phyloP scores from a whole-genome alignment of 441 rosid species.

The Erodium moschatum region DNA sequence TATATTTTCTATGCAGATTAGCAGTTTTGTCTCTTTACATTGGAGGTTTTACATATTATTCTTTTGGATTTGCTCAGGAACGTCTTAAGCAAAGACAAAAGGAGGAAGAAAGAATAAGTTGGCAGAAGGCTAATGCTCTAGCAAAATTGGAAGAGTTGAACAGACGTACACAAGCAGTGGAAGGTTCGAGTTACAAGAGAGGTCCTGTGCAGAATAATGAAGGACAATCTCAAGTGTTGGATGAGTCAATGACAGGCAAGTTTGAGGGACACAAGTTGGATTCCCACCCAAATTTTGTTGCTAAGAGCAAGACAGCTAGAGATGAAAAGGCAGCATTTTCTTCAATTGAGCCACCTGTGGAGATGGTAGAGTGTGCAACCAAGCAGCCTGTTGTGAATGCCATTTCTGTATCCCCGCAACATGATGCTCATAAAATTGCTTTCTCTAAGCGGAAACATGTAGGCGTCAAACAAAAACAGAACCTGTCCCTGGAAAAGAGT shows the following conservation, averaged over 20 bases:
- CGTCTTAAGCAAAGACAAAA: constrained; percentile 54
- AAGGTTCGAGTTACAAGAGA: constrained; percentile 34
- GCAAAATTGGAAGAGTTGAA: constrained; percentile 75
- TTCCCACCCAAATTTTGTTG: constrained; percentile 18
- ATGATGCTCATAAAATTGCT: constrained; percentile 26
- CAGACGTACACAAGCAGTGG: constrained; percentile 49
- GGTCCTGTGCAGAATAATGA: constrained; percentile 21
- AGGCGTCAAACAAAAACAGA: constrained; percentile 51
- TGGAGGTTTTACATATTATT: constrained; percentile 11
- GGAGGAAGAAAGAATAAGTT: constrained; percentile 81
- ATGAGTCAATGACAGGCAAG: constrained; percentile 25
- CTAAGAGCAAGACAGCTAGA: constrained; percentile 21
- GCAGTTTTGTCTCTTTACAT: constrained; percentile 15
- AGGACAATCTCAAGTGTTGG: constrained; percentile 20
- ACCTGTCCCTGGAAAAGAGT: constrained; percentile 32
- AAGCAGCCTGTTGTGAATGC: constrained; percentile 23
- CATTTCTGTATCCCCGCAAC: constrained; percentile 24
- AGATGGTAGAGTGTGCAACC: constrained; percentile 25
- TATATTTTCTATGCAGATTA: constrained; percentile 19
- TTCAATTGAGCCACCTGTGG: constrained; percentile 25
- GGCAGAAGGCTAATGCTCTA: constrained; percentile 74
- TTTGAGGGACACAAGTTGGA: constrained; percentile 22
- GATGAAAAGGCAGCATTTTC: constrained; percentile 30
- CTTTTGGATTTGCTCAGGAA: constrained; percentile 43
- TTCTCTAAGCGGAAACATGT: constrained; percentile 44